Conservation (phyloP, 257 asterid genomes). For the Knoxia roxburghii region DNA sequence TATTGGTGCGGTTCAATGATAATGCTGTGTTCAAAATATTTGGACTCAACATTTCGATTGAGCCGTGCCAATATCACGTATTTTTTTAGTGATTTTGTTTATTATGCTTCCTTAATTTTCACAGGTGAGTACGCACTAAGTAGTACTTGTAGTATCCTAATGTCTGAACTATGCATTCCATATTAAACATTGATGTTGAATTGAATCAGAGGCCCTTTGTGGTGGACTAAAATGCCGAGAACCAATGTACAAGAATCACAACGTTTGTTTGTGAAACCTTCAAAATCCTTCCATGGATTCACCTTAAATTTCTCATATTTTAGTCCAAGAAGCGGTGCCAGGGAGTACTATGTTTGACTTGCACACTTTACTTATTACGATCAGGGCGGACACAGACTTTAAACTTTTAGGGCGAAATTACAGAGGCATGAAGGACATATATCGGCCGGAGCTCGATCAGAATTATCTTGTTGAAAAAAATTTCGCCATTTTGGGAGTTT, state of each 20-base stretch:
- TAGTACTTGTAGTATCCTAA: neutral
- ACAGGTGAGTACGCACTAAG: too few relatives aligned
- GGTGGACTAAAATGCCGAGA: neutral
- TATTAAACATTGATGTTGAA: neutral
- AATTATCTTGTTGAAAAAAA: too few relatives aligned
- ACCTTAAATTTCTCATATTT: neutral
- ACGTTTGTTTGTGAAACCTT: neutral
- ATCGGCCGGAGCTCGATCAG: too few relatives aligned
- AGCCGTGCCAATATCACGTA: constrained; percentile 42
- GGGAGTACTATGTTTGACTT: too few relatives aligned
- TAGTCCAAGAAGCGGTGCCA: neutral
- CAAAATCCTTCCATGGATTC: neutral
- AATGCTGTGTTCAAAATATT: constrained; percentile 14
- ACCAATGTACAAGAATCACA: neutral
- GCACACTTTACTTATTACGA: neutral
- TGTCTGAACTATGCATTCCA: neutral
- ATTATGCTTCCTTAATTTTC: neutral
- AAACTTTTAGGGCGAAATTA: too few relatives aligned
- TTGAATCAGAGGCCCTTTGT: neutral
- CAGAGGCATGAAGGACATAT: neutral
- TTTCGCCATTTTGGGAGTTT: too few relatives aligned
- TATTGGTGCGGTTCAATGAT: constrained; percentile 40
- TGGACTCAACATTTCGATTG: constrained; percentile 27
- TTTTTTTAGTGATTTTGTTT: neutral
- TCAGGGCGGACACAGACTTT: too few relatives aligned